Conservation (phyloP, 1,139 yeast genomes). For the Pichia terricola region DNA sequence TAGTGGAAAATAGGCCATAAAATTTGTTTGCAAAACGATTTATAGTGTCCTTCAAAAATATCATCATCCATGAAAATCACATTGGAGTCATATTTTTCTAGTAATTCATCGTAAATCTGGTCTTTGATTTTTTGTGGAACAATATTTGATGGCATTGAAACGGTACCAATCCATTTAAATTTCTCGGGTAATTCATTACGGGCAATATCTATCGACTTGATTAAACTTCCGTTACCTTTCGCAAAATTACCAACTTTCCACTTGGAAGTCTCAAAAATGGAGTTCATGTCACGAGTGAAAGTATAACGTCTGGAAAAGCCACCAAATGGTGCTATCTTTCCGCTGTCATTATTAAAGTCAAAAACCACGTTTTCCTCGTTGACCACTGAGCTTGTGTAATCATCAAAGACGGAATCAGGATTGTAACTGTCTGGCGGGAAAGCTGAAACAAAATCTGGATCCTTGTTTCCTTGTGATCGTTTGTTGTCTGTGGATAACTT, state of each 20-base stretch:
- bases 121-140: constrained; percentile 48
- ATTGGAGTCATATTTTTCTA: constrained; percentile 43
- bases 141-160: constrained; percentile 85
- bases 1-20: constrained; percentile 97
- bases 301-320: constrained; percentile 57
- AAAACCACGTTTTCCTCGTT: constrained; percentile 9
- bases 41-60: constrained; percentile 82
- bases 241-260: constrained; percentile 63
- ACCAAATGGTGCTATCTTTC: constrained; percentile 59
- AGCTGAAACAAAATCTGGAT: no score
- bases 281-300: constrained; percentile 35
- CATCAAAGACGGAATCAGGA: constrained; percentile 3
- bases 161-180: constrained; percentile 76
- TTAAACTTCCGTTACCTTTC: constrained; percentile 85
- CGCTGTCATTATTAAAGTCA: constrained; percentile 4
- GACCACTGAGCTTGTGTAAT: constrained; percentile 4
- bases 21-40: constrained; percentile 83
- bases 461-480: no score
- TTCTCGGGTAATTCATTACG: constrained; percentile 31
- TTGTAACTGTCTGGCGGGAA: background rate
- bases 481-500: background rate
- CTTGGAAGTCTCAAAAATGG: constrained; percentile 60
- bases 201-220: constrained; percentile 73
- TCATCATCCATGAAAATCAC: constrained; percentile 69
- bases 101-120: constrained; percentile 38